Percentiles rank a stretch among this genome's conserved stretches.
Conservation (phyloP, 768 basidiomycete species). For the Mycena olivaceomarginata region DNA sequence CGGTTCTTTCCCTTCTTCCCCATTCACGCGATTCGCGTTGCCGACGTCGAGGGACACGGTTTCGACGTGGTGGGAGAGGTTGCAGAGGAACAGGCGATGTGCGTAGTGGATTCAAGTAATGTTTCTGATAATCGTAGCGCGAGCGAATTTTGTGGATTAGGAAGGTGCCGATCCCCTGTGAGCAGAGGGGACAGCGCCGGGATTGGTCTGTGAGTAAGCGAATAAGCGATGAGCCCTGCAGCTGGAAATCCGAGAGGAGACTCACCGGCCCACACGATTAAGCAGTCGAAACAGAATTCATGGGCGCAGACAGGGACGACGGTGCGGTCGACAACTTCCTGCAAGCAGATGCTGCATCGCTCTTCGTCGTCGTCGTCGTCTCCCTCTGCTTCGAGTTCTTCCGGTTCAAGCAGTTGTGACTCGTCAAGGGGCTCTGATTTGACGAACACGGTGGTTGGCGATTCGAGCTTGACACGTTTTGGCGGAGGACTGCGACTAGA, state of each 20-base stretch:
- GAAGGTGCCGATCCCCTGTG: conserved; percentile 80
- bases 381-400: conserved; percentile 39
- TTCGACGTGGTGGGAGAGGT: conserved; percentile 52
- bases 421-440: conserved; percentile 19
- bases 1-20: conserved; percentile 71
- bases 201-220: conserved; percentile 75
- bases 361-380: conserved; percentile 71
- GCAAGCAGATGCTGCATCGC: conserved; percentile 92
- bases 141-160: conserved; percentile 89
- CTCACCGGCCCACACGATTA: conserved; percentile 90
- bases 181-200: conserved; percentile 85
- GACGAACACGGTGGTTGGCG: conserved; percentile 38
- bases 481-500: conserved; percentile 59
- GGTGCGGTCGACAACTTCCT: conserved; percentile 84
- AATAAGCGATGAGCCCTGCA: not conserved
- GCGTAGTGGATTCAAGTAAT: conserved; percentile 81
- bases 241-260: conserved; percentile 19
- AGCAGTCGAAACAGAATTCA: conserved; percentile 95
- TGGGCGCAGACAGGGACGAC: conserved; percentile 92
- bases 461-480: conserved; percentile 61
- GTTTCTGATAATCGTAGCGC: conserved; percentile 88
- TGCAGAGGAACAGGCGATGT: conserved; percentile 65
- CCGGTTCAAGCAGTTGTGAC: not conserved
- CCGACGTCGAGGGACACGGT: conserved; percentile 57
- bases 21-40: conserved; percentile 67